Evolutionary conservation across 2,329 filamentous ascomycete genomes (phyloP), one percentile per base, ranked within the genome.

Genomic region (Colletotrichum melonis): DNA sequence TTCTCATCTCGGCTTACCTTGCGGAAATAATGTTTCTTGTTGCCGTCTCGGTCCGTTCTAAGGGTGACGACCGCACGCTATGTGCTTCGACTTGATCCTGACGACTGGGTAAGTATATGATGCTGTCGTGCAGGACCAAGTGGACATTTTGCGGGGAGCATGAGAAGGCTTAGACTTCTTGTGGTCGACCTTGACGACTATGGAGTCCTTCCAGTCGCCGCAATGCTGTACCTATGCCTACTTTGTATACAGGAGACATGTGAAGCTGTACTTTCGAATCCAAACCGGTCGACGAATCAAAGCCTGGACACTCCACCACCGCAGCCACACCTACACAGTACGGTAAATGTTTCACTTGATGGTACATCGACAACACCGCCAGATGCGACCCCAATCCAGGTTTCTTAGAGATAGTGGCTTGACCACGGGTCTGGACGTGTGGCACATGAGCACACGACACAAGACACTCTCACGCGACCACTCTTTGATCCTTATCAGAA

Each of bases 381-480:
- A 69, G 38, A 16, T 72, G 69, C 58, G 38, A 72, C 65, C 59
- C 52, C 58, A 11, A 55, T 14, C 19, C 30, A 58, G 11, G 22
- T 26, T 63, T 65, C 32, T 55, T 9, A 32, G 28, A 58, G 24
- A 42, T 56, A 19, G 67, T 60, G 71, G 67, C 71, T 73, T 70
- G 60, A 56, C n/a, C 14, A 58, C 55, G n/a, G 19, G 42, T 24
- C 54, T 56, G 7, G 38, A 71, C 42, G 56, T 73, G 71, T 73
- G 71, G 71, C 67, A 72, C 65, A 57, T 42, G 69, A 42, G 69
- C 69, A 73, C 71, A 73, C 56, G 70, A 66, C 59, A 69, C 59
- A 64, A 54, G 30, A 54, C 58, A 30, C 62, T 38, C 52, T 60
- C 71, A 73, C 71, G 65, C 57, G 60, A 67, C 69, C 22, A 67